phyloP scores from a whole-genome alignment of 306 rosid species.

The Astragalus glycyphyllos region DNA sequence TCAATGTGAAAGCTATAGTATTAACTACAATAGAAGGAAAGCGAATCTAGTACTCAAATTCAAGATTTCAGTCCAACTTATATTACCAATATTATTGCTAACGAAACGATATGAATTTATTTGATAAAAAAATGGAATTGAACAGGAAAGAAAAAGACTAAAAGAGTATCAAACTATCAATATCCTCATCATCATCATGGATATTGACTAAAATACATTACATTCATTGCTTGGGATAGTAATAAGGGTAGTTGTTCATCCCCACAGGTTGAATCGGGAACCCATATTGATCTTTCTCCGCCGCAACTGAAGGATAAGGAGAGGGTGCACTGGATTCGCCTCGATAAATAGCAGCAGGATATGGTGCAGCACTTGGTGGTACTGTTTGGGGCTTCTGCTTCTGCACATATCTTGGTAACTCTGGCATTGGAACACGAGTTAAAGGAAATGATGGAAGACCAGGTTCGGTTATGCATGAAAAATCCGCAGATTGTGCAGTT shows the following conservation, averaged over 20 bases:
- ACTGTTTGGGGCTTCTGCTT: constrained; percentile 66
- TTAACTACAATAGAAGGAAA: no score
- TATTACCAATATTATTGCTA: no score
- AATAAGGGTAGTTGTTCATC: constrained; percentile 71
- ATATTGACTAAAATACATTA: constrained; percentile 26
- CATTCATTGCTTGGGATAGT: constrained; percentile 64
- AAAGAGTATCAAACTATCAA: no score
- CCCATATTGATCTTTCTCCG: constrained; percentile 55
- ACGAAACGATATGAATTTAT: no score
- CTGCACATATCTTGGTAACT: constrained; percentile 67
- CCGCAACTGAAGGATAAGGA: constrained; percentile 56
- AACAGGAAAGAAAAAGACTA: constrained; percentile 1
- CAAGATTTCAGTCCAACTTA: no score
- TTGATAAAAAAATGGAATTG: no score
- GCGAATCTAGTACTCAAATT: no score
- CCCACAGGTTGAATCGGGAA: constrained; percentile 53
- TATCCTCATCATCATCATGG: constrained; percentile 36
- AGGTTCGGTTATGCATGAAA: constrained; percentile 66
- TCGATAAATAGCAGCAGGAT: constrained; percentile 60
- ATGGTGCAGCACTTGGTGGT: no score
- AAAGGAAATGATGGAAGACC: constrained; percentile 51
- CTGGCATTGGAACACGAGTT: constrained; percentile 58
- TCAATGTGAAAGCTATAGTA: no score
- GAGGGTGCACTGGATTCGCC: constrained; percentile 50
- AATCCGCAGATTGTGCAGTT: constrained; percentile 81